phyloP scores from a whole-genome alignment of 495 filamentous ascomycete genomes.

The Neurospora pannonica region DNA sequence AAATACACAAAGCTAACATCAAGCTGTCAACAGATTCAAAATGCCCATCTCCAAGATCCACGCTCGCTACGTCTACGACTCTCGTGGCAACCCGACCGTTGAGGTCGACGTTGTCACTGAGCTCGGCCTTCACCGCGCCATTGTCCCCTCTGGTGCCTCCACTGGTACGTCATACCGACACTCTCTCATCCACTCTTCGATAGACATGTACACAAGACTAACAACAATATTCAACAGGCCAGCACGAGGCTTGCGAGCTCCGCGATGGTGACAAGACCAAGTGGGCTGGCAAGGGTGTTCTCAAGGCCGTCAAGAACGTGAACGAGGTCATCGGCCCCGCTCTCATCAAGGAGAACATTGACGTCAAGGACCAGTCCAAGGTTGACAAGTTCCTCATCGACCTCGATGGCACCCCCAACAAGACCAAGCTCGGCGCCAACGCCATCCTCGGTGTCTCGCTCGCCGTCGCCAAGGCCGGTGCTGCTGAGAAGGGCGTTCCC shows the following conservation, averaged over 20 bases:
- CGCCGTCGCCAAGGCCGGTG: constrained; percentile 95
- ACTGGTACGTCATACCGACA: constrained; percentile 58
- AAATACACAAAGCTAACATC: not conserved
- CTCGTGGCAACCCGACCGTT: constrained; percentile 94
- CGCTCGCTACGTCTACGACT: constrained; percentile 98
- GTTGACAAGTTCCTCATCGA: constrained; percentile 92
- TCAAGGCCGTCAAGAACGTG: constrained; percentile 92
- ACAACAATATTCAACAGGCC: constrained; percentile 46
- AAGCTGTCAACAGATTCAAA: constrained; percentile 24
- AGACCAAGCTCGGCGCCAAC: constrained; percentile 96
- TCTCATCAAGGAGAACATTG: constrained; percentile 83
- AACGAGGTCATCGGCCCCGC: constrained; percentile 88
- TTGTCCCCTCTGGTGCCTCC: constrained; percentile 96
- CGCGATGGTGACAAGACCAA: constrained; percentile 96
- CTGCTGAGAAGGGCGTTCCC: constrained; percentile 95
- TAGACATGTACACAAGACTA: not conserved
- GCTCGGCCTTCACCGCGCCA: constrained; percentile 94
- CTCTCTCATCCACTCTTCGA: not conserved
- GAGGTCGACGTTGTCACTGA: constrained; percentile 91
- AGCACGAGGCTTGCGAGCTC: constrained; percentile 97
- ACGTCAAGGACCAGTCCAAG: constrained; percentile 93
- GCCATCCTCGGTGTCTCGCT: constrained; percentile 95
- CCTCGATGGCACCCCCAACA: constrained; percentile 94
- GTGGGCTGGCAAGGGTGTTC: constrained; percentile 95
- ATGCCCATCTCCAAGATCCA: constrained; percentile 99